These are phyloP conservation scores for Groenewaldozyma auringiensis DNA, from an alignment of 1,139 yeast species.

Conservation along the genomic window DNA sequence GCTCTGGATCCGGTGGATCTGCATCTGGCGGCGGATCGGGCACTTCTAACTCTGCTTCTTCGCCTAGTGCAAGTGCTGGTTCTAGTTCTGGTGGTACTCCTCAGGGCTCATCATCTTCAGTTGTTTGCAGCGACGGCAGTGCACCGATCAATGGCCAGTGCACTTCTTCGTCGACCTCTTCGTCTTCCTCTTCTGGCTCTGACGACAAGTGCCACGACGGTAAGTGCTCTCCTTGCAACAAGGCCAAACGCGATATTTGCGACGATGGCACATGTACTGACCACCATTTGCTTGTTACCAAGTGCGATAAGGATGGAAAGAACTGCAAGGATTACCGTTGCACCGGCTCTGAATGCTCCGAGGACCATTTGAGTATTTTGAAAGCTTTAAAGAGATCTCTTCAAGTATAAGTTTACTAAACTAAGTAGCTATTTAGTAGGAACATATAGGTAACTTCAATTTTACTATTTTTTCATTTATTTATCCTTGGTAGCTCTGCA, in stretches of 20 bases:
- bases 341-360: neutral
- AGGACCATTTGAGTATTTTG: neutral
- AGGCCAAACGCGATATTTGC: neutral
- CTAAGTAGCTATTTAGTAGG: too few relatives aligned
- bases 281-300: neutral
- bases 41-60: neutral
- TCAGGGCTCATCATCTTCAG: neutral
- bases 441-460: too few relatives aligned
- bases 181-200: neutral
- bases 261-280: neutral
- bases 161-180: neutral
- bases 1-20: neutral
- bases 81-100: neutral
- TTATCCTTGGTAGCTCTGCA: too few relatives aligned
- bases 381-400: constrained; percentile 3
- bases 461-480: too few relatives aligned
- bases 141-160: neutral
- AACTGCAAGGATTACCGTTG: neutral
- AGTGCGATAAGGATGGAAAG: neutral
- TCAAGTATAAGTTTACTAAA: too few relatives aligned
- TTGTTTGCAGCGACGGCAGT: neutral
- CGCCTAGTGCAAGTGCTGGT: neutral
- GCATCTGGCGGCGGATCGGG: neutral
- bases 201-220: neutral
- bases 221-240: neutral